A percentile compares a stretch with the other conserved stretches of the same genome.
Conservation (phyloP, 441 rosid genomes). For the Populus hybrid region DNA sequence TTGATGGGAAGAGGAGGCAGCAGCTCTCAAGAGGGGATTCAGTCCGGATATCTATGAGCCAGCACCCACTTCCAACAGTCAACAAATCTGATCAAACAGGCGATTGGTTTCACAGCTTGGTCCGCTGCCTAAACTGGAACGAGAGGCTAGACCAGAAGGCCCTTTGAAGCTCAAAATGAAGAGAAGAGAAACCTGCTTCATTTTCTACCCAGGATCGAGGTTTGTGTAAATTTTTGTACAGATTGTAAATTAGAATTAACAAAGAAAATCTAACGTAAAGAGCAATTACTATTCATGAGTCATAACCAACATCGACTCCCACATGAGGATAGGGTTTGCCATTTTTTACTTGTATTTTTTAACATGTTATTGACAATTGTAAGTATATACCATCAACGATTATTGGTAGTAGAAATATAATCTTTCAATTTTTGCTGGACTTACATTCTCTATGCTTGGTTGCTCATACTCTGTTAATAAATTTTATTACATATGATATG, state of each 20-base stretch:
- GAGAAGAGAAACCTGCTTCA: constrained; percentile 8
- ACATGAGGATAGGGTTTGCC: constrained; percentile 19
- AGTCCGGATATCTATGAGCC: constrained; percentile 81
- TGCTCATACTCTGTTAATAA: not conserved
- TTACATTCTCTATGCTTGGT: constrained; percentile 7
- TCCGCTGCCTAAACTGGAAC: constrained; percentile 96
- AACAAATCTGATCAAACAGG: constrained; percentile 94
- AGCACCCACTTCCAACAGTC: constrained; percentile 92
- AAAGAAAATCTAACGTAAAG: constrained; percentile 14
- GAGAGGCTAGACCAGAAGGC: constrained; percentile 94
- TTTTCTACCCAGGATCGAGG: constrained; percentile 17
- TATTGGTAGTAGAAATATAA: constrained; percentile 10
- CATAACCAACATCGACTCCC: constrained; percentile 19
- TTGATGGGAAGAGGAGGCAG: constrained; percentile 96
- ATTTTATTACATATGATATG: not conserved
- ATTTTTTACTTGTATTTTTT: not conserved
- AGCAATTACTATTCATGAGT: constrained; percentile 11
- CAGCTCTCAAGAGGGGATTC: constrained; percentile 96
- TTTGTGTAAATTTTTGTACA: constrained; percentile 54
- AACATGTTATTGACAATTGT: not conserved
- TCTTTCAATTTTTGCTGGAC: not conserved
- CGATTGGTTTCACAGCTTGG: constrained; percentile 92
- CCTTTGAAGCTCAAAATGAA: constrained; percentile 36
- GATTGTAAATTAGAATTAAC: constrained; percentile 26
- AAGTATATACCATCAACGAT: constrained; percentile 1